phyloP scores from a whole-genome alignment of 1,284 basidiomycete genomes.

The Phellopilus nigrolimitatus region DNA sequence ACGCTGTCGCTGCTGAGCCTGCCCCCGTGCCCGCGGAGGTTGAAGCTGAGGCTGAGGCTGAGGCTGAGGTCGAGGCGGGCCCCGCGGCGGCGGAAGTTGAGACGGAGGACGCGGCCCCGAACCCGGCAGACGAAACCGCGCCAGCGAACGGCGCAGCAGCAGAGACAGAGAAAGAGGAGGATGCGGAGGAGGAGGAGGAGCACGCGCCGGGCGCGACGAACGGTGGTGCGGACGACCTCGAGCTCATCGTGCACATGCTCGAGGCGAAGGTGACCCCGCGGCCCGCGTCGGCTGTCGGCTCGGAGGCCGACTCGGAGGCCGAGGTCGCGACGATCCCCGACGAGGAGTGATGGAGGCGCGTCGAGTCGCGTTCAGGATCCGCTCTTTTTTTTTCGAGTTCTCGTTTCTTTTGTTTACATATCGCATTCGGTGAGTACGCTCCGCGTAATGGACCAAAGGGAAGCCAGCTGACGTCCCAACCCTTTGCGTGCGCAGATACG shows the following conservation, averaged over 20 bases:
- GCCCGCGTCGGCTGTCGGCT: not conserved
- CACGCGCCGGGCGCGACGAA: not conserved
- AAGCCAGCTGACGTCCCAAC: no score
- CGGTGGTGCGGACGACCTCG: slow-evolving; percentile 7
- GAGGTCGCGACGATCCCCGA: slow-evolving; percentile 18
- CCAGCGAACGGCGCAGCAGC: not conserved
- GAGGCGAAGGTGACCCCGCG: slow-evolving; percentile 6
- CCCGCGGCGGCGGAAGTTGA: not conserved
- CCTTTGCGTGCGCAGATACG: no score
- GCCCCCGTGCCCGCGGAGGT: not conserved
- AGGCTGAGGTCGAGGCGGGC: not conserved
- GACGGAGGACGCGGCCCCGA: not conserved
- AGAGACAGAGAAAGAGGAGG: not conserved
- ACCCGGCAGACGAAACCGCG: not conserved
- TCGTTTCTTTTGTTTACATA: no score
- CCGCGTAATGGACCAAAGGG: no score
- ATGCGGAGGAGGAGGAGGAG: not conserved
- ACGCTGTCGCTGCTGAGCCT: not conserved
- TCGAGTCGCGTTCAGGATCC: no score
- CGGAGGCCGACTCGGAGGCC: not conserved
- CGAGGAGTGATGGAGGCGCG: slow-evolving; percentile 17
- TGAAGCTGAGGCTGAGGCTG: no score
- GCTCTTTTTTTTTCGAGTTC: no score
- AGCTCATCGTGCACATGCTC: slow-evolving; percentile 17
- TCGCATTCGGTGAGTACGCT: no score